Evolutionary conservation across 495 filamentous ascomycete genomes (phyloP).

Genomic region (Aspergillus olivimuriae): DNA sequence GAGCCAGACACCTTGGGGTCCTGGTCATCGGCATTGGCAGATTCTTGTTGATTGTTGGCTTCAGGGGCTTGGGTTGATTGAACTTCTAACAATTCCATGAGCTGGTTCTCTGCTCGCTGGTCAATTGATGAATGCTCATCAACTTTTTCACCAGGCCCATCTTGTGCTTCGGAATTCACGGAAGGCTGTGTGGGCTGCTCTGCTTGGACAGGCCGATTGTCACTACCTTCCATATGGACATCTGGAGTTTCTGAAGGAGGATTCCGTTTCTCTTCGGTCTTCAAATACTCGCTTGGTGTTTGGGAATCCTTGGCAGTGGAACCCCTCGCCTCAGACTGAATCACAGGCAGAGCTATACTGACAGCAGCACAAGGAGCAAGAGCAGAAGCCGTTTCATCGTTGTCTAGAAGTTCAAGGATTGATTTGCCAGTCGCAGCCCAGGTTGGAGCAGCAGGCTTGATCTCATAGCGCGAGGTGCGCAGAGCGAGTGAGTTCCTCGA

Average conservation of each 20-base stretch:
- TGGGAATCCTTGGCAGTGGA: constrained; percentile 11
- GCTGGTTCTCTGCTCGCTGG: constrained; percentile 36
- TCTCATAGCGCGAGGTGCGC: constrained; percentile 22
- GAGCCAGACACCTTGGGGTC: constrained; percentile 25
- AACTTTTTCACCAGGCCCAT: constrained; percentile 13
- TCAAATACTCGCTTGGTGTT: constrained; percentile 4
- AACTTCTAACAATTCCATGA: constrained; percentile 35
- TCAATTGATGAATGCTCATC: constrained; percentile 39
- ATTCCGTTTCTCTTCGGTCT: constrained; percentile 10
- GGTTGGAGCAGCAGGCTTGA: constrained; percentile 30
- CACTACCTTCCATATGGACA: constrained; percentile 8
- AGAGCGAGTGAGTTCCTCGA: constrained; percentile 24
- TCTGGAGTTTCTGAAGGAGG: constrained; percentile 9
- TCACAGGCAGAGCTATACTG: constrained; percentile 29
- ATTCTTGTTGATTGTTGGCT: constrained; percentile 15
- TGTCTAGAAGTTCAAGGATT: constrained; percentile 44
- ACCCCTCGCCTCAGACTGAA: constrained; percentile 13
- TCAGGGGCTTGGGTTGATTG: constrained; percentile 24
- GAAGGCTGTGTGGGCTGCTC: constrained; percentile 1
- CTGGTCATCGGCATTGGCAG: constrained; percentile 19
- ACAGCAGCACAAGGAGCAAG: constrained; percentile 33
- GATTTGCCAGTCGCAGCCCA: constrained; percentile 52
- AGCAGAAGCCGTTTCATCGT: constrained; percentile 35
- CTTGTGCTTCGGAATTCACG: constrained; percentile 9
- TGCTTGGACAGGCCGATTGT: constrained; percentile 9